These are phyloP conservation scores for Rosa lucieae DNA, from an alignment of 306 rosid genomes.

Conservation along the genomic window DNA sequence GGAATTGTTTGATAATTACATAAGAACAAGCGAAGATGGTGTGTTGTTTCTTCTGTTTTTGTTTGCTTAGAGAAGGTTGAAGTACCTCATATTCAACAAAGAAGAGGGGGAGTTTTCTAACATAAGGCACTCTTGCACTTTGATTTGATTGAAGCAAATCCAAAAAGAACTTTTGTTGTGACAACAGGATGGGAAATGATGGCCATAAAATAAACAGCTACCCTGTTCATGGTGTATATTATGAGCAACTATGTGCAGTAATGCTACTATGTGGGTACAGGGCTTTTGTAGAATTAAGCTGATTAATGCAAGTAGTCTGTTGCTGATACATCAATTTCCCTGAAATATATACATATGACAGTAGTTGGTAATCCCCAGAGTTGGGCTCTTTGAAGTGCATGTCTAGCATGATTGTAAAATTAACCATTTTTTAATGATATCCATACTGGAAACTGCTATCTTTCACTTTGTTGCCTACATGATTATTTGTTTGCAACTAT, in stretches of 20 bases:
- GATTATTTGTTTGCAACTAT: background rate
- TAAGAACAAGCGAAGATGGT: background rate
- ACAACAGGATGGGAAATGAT: background rate
- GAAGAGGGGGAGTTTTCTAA: background rate
- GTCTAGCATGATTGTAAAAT: background rate
- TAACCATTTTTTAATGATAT: background rate
- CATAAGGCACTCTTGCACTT: background rate
- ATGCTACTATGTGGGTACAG: background rate
- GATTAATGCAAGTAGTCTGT: background rate
- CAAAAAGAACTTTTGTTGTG: background rate
- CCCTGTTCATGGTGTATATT: background rate
- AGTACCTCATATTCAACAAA: background rate
- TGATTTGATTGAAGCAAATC: background rate
- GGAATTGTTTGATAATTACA: background rate
- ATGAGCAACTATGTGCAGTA: background rate
- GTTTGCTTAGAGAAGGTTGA: background rate
- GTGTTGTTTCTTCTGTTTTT: background rate
- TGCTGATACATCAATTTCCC: background rate
- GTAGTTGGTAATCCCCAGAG: background rate
- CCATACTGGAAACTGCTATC: background rate
- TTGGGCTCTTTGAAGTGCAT: background rate
- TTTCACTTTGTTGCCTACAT: background rate
- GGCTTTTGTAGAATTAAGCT: background rate
- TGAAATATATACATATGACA: background rate
- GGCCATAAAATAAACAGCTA: background rate